Evolutionary conservation across 148 eudicot species (phyloP), one percentile per base, ranked within the genome.

Genomic region (Agrostemma githago): DNA sequence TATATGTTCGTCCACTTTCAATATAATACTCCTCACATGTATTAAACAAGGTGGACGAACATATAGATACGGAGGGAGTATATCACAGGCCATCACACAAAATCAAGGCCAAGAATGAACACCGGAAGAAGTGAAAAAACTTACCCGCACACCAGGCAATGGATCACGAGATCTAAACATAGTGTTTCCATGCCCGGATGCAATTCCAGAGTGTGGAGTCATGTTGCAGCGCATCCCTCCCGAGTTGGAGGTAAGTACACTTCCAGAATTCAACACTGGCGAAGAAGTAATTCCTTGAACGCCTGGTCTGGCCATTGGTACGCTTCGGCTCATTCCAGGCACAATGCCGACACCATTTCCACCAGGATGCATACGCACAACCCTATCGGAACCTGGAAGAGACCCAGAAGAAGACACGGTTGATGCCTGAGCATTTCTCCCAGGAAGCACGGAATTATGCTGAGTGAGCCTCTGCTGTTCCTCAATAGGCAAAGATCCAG

Each of bases 381-480:
- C 87, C 34, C 90, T 86, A 72, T 89, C 98, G 76, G 82, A 59
- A 77, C 88, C 92, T 64, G 95, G 62, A 71, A 81, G 81, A 72
- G 86, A 77, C 74, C 94, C 95, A 82, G 92, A 75, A 74, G 84
- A 58, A 66, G 90, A 63, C 34, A 80, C 34, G 79, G 77, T 81
- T 17, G 92, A 56, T 63, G 86, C 87, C 41, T 84, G 89, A 72
- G 78, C 72, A 75, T 84, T 92, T 84, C 98, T 88, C 64, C 88
- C 85, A 53, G 95, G 76, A 48, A 86, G 44, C 85, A 85, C 81
- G 51, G 85, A 89, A 80, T 80, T 89, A 71, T 85, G 84, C 74
- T 86, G 88, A 68, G 87, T 91, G 64, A 83, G 69, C 79, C 96
- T 89, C 82, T 89, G 92, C 51, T 86, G 95, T 59, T 94, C 98